Evolutionary conservation across 176 grass and related monocot species (phyloP).

Genomic region (Leersia perrieri): DNA sequence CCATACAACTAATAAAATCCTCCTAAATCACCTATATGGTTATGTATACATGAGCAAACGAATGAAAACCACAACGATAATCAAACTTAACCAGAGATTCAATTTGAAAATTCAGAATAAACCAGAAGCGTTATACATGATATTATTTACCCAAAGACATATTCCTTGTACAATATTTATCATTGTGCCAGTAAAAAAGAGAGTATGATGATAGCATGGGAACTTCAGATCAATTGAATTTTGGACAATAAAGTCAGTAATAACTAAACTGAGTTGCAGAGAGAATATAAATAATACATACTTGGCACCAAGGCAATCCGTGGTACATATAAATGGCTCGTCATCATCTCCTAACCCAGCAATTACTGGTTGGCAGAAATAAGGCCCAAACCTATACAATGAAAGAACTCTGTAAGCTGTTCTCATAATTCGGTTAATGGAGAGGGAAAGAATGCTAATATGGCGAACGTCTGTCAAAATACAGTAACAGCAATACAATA

Average conservation of each 20-base stretch:
- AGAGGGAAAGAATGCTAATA: background rate
- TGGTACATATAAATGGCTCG: constrained; percentile 92
- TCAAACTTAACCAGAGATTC: background rate
- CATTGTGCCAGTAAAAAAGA: background rate
- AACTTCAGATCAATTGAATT: background rate
- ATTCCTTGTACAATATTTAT: background rate
- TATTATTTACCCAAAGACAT: background rate
- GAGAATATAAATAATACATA: constrained; percentile 39
- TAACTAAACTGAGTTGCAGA: background rate
- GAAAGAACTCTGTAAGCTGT: constrained; percentile 3
- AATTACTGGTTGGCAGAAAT: constrained; percentile 90
- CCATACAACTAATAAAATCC: background rate
- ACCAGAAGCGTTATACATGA: background rate
- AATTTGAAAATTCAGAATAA: background rate
- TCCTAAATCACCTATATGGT: background rate
- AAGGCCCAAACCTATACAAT: constrained; percentile 74
- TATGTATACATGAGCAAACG: background rate
- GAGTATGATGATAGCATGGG: background rate
- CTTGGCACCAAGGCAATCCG: constrained; percentile 97
- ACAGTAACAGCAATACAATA: background rate
- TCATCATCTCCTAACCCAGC: constrained; percentile 86
- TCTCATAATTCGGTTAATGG: background rate
- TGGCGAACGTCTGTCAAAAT: background rate
- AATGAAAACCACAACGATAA: background rate
- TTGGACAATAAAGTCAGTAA: background rate